phyloP scores from a whole-genome alignment of 2,329 filamentous ascomycete genomes.

The Aspergillus sp. region DNA sequence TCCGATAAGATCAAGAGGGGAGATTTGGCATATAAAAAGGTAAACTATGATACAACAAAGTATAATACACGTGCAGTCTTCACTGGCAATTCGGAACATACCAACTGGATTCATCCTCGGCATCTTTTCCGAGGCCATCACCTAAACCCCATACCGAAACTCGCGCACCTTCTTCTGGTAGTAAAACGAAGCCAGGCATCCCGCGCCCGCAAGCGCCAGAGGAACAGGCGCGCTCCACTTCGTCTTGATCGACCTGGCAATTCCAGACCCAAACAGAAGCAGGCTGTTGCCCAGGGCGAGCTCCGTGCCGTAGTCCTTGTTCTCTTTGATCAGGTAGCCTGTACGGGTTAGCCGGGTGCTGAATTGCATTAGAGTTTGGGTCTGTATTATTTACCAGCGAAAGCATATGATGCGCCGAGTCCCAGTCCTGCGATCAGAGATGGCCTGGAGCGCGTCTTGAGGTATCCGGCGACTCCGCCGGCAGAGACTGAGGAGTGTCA shows the following conservation, averaged over 20 bases:
- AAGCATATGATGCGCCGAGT: slow-evolving; percentile 24
- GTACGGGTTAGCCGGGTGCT: not conserved
- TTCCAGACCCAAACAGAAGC: slow-evolving; percentile 21
- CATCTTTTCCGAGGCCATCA: not conserved
- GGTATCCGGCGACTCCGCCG: slow-evolving; percentile 23
- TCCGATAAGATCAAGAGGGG: not conserved
- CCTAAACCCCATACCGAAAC: slow-evolving; percentile 17
- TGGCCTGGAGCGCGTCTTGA: slow-evolving; percentile 23
- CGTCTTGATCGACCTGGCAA: slow-evolving; percentile 22
- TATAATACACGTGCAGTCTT: not conserved
- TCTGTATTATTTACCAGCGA: slow-evolving; percentile 13
- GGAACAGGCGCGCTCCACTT: slow-evolving; percentile 21
- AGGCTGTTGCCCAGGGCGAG: slow-evolving; percentile 27
- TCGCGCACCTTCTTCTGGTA: slow-evolving; percentile 21
- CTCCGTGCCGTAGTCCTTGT: slow-evolving; percentile 28
- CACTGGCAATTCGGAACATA: not conserved
- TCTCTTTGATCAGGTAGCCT: slow-evolving; percentile 27
- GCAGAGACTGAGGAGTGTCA: slow-evolving; percentile 16
- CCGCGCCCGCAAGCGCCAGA: slow-evolving; percentile 19
- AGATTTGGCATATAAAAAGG: not conserved
- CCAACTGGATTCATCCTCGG: not conserved
- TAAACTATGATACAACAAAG: not conserved
- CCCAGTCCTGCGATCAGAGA: slow-evolving; percentile 26
- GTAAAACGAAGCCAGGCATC: slow-evolving; percentile 15
- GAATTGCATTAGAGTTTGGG: not conserved